Percentiles rank a stretch among this genome's conserved stretches.
These are phyloP conservation scores for Sporisorium iseilematis-ciliati DNA, from an alignment of 1,284 basidiomycete genomes.

Conservation along the genomic window DNA sequence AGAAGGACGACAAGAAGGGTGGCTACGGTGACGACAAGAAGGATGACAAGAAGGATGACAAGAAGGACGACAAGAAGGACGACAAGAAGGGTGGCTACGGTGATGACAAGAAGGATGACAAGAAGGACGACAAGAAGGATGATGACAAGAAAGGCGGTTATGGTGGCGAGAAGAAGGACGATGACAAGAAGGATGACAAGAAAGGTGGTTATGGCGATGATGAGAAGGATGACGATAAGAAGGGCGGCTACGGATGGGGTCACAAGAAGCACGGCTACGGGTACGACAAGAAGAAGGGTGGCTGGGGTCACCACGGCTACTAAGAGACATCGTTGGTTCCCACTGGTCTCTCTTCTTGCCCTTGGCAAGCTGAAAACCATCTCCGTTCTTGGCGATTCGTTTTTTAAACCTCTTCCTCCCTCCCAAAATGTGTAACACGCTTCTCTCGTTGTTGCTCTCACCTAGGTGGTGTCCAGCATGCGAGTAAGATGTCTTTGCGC, in stretches of 20 bases:
- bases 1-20: constrained; percentile 10
- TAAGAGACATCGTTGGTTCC: not conserved
- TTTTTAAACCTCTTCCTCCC: not conserved
- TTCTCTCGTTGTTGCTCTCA: not conserved
- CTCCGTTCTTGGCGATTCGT: not conserved
- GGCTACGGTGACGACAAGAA: constrained; percentile 1
- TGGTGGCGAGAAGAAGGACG: not conserved
- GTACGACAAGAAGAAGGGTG: constrained; percentile 3
- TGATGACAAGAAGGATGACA: constrained; percentile 13
- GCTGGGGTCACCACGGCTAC: constrained; percentile 22
- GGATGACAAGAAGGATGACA: not conserved
- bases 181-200: not conserved
- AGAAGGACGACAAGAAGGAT: not conserved
- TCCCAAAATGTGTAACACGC: not conserved
- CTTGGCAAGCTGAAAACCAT: not conserved
- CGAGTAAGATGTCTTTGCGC: not conserved
- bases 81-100: not conserved
- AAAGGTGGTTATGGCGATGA: not conserved
- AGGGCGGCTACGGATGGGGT: constrained; percentile 6
- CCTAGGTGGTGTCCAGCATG: not conserved
- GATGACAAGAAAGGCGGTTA: constrained; percentile 17
- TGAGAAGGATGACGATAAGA: not conserved
- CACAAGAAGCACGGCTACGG: constrained; percentile 6
- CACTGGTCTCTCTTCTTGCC: not conserved
- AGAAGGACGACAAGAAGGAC: not conserved